These are phyloP conservation scores for Salix brachista DNA, from an alignment of 345 rosid species.

Conservation along the genomic window DNA sequence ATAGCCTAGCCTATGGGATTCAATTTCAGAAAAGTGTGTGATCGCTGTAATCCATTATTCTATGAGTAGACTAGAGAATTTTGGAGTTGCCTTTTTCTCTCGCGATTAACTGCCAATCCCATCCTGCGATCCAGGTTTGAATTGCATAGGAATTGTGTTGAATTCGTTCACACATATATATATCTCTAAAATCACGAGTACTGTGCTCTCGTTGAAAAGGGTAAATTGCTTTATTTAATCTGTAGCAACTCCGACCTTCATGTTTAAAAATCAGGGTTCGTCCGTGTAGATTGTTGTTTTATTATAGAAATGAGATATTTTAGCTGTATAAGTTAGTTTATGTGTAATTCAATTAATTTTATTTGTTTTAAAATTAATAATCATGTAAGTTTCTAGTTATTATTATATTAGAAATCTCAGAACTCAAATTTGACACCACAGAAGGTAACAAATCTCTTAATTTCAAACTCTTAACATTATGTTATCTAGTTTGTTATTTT, in stretches of 20 bases:
- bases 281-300: not conserved
- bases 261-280: not conserved
- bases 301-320: not conserved
- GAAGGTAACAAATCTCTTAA: rapidly evolving
- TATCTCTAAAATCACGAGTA: not conserved
- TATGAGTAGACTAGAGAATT: not conserved
- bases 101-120: not conserved
- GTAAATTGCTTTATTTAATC: not conserved
- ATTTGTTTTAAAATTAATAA: no score
- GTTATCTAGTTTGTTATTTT: no score
- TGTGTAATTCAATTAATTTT: no score
- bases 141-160: not conserved
- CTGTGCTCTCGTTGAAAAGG: not conserved
- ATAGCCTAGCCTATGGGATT: not conserved
- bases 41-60: not conserved
- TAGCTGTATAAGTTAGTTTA: rapidly evolving
- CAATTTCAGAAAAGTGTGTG: not conserved
- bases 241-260: not conserved
- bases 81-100: not conserved
- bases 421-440: rapidly evolving
- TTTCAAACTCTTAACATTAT: no score
- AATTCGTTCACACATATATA: not conserved
- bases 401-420: no score
- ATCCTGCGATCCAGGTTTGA: not conserved
- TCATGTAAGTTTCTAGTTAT: rapidly evolving